Evolutionary conservation across 192 early-diverging fungal species (phyloP), one percentile per base, ranked within the genome.

Genomic region (Backusella mclennaniae): DNA sequence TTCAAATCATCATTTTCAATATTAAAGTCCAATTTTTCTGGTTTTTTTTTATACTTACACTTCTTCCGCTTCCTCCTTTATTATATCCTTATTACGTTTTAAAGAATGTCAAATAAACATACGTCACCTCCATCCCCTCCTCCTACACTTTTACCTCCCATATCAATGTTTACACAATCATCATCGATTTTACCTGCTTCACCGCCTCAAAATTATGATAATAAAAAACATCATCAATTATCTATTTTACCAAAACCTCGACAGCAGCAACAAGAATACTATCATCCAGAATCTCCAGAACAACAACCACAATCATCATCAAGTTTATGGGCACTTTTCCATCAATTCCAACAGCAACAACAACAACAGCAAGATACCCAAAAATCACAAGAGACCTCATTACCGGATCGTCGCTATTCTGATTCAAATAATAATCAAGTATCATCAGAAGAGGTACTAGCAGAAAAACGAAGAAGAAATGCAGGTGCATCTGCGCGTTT

Each of bases 401-500:
- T 63, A 63, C 12, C 23, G 5, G 26, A 36, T 56, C 33, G 17
- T 1, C 31, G 29, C 17, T 6, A 21, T 12, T 26, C 75, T n/a
- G 79, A 76, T 75, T 72, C 70, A 17, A 46, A 31, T 17, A 31
- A 4, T 31, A 76, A 31, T 73, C 80, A 74, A 78, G 0, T 73
- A 35, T 68, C 74, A n/a, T 80, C 88, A 2, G 83, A 82, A 6
- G 81, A 87, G 39, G 84, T 91, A 5, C 74, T 91, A n/a, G 88
- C 87, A 35, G 90, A 91, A 74, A 86, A 89, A 70, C 78, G 90
- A 75, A 81, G 86, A 63, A 79, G 90, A 67, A 91, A 91, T 49
- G 90, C 90, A 35, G 89, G 85, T 70, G 90, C 90, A 0, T 90
- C 89, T 14, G 88, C 90, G 9, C 73, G 90, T 46, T 91, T 91